phyloP scores from a whole-genome alignment of 345 rosid genomes.

The Durio zibethinus region DNA sequence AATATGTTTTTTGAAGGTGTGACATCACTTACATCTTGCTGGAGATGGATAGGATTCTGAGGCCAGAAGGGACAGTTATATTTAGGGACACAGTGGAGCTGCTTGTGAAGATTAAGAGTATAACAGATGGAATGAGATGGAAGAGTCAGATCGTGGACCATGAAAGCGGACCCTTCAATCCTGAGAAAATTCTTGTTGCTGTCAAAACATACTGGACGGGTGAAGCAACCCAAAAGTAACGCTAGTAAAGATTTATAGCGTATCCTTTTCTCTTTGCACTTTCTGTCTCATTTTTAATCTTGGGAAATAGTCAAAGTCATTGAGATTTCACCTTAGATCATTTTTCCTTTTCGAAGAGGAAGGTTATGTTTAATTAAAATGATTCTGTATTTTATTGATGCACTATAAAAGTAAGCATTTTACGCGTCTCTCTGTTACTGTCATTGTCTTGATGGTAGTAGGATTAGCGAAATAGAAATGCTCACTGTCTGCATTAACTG shows the following conservation, averaged over 20 bases:
- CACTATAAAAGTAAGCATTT: neutral
- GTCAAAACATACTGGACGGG: constrained; percentile 93
- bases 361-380: neutral
- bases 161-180: constrained; percentile 92
- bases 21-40: constrained; percentile 69
- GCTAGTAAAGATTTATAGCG: constrained; percentile 19
- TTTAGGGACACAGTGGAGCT: constrained; percentile 86
- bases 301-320: neutral
- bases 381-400: neutral
- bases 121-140: constrained; percentile 90
- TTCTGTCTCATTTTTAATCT: neutral
- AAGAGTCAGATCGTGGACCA: constrained; percentile 73
- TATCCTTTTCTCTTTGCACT: neutral
- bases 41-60: constrained; percentile 93
- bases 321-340: neutral
- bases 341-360: neutral
- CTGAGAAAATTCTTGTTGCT: constrained; percentile 89
- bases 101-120: constrained; percentile 63
- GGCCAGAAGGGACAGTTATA: constrained; percentile 96
- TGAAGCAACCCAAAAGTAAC: constrained; percentile 33
- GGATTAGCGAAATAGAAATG: neutral
- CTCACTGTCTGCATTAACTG: neutral
- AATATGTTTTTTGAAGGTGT: constrained; percentile 48
- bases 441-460: neutral
- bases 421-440: neutral